Conservation (phyloP, 2,329 filamentous ascomycete genomes). For the Ophiostoma angusticollis region DNA sequence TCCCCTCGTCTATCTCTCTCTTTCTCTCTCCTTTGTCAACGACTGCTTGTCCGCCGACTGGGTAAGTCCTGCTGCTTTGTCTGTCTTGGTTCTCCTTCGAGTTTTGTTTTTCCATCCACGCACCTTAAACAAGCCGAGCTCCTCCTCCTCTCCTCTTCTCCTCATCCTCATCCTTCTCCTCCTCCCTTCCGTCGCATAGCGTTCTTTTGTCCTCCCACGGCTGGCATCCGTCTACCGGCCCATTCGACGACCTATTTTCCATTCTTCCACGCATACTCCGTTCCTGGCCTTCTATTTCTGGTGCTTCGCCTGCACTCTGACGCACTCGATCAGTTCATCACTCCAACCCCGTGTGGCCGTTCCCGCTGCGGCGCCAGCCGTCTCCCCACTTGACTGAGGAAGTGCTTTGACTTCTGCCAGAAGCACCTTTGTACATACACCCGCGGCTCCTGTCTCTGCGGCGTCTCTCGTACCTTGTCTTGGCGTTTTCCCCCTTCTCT, state of each 20-base stretch:
- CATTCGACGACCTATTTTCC: background rate
- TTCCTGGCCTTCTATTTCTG: background rate
- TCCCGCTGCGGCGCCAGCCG: constrained; percentile 7
- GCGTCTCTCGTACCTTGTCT: background rate
- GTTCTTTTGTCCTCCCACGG: too few species aligned
- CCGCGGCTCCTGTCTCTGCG: too few species aligned
- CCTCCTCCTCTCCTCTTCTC: background rate
- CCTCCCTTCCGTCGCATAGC: too few species aligned
- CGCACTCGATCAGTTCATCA: too few species aligned
- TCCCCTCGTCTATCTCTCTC: too few species aligned
- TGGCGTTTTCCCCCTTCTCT: too few species aligned
- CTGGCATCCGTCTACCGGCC: too few species aligned
- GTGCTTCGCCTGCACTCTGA: background rate
- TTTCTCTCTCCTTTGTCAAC: background rate
- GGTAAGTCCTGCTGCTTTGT: too few species aligned
- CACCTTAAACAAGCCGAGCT: too few species aligned
- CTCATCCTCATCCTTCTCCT: background rate
- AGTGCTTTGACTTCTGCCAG: background rate
- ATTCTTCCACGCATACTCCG: background rate
- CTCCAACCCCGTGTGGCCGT: background rate
- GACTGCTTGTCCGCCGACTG: too few species aligned
- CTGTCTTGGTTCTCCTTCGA: constrained; percentile 5
- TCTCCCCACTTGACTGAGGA: constrained; percentile 1
- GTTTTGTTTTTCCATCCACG: constrained; percentile 11
- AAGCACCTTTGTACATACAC: too few species aligned